Evolutionary conservation across 2,329 filamentous ascomycete genomes (phyloP), one percentile per base, ranked within the genome.

Genomic region (Phoma sp.): DNA sequence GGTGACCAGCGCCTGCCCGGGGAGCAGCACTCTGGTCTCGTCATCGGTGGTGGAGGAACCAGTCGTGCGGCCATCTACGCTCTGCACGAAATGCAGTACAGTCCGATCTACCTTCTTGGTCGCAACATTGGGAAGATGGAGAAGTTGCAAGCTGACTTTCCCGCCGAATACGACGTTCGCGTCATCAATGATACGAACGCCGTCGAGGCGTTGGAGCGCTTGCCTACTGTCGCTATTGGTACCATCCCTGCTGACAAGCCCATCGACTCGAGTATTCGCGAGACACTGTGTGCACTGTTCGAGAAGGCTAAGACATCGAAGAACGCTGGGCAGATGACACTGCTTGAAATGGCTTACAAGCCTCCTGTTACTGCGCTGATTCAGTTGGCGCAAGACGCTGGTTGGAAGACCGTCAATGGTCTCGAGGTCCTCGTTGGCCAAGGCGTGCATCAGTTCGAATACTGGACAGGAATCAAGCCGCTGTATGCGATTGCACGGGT

Each of bases 311-410:
- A 68, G 58, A 57, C 61, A 43, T 43, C 51, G 5, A 55, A 61
- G 12, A 49, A 51, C 1, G 64, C 49, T 8, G 72, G 73, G 22
- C 76, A 76, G 46, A 76, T 75, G 6, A 77, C 95, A 12, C 77
- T 98, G 57, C 78, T 98, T 3, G 95, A 99, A 76, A 96, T 99
- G 93, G 94, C 95, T 2, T 99, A 99, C 76, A 96, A 94, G 76
- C 95, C 95, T 19, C 81, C 84, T 0, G 84, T 90, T 47, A 99
- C 95, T 4, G 85, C 88, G 7, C 77, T 96, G 63, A 97, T 98
- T 87, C 84, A 90, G 72, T 79, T 97, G 71, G 94, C 93, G 2
- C 82, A 87, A 65, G 84, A 89, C 63, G 84, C 85, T 12, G 88
- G 88, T 3, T 99, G 95, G 95, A 83, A 79, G 51, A 92, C 89